phyloP scores from a whole-genome alignment of 1,284 basidiomycete species.

The Fomes fomentarius region DNA sequence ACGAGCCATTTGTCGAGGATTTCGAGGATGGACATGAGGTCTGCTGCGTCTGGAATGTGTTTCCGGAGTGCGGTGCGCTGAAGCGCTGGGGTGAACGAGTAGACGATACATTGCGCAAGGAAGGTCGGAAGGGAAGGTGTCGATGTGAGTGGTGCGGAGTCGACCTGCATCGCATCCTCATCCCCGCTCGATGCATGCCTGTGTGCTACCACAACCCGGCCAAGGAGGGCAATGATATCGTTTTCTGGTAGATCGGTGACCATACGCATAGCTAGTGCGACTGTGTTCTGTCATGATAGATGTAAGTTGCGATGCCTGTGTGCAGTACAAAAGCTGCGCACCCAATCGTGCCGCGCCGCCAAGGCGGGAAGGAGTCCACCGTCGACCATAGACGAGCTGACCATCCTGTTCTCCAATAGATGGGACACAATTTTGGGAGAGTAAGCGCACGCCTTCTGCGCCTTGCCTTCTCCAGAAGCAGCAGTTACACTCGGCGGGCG shows the following conservation, averaged over 20 bases:
- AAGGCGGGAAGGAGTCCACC: slow-evolving; percentile 57
- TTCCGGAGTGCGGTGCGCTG: slow-evolving; percentile 60
- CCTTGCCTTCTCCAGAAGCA: slow-evolving; percentile 23
- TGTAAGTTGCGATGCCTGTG: not conserved
- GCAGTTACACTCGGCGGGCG: slow-evolving; percentile 23
- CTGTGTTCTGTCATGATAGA: slow-evolving; percentile 47
- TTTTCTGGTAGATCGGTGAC: slow-evolving; percentile 66
- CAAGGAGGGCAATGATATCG: slow-evolving; percentile 58
- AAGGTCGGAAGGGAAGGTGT: slow-evolving; percentile 51
- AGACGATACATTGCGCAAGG: slow-evolving; percentile 53
- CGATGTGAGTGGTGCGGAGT: slow-evolving; percentile 34
- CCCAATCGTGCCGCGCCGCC: slow-evolving; percentile 65
- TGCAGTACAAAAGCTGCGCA: slow-evolving; percentile 34
- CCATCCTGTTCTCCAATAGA: slow-evolving; percentile 54
- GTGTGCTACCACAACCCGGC: slow-evolving; percentile 42
- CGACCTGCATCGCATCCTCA: slow-evolving; percentile 60
- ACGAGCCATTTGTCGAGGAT: slow-evolving; percentile 60
- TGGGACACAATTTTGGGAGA: slow-evolving; percentile 56
- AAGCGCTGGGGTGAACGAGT: slow-evolving; percentile 52
- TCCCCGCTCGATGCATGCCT: slow-evolving; percentile 30
- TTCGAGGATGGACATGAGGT: slow-evolving; percentile 52
- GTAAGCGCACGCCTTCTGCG: slow-evolving; percentile 34
- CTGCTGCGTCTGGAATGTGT: slow-evolving; percentile 55
- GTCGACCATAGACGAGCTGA: slow-evolving; percentile 62
- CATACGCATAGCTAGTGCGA: slow-evolving; percentile 51